A percentile compares a stretch with the other conserved stretches of the same genome.
phyloP scores from a whole-genome alignment of 441 rosid species.

The Isatis lusitanica region DNA sequence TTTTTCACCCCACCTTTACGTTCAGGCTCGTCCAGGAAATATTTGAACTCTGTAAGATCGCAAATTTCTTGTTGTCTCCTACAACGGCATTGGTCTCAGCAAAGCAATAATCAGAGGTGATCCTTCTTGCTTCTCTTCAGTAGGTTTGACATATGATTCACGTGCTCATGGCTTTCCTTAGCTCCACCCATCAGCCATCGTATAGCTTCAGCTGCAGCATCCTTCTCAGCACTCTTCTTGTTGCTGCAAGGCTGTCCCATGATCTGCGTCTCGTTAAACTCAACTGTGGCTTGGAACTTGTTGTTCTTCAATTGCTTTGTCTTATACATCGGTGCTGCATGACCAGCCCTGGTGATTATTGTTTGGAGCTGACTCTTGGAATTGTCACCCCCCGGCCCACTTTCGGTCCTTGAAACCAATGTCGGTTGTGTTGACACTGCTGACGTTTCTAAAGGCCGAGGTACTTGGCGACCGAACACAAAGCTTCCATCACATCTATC shows the following conservation, averaged over 20 bases:
- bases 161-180: slow-evolving; percentile 48
- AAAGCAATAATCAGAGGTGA: slow-evolving; percentile 41
- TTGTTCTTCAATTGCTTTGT: slow-evolving; percentile 72
- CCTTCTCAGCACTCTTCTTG: slow-evolving; percentile 95
- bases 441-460: slow-evolving; percentile 38
- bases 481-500: slow-evolving; percentile 76
- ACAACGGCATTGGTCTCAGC: slow-evolving; percentile 23
- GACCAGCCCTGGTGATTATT: slow-evolving; percentile 78
- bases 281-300: slow-evolving; percentile 71
- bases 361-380: slow-evolving; percentile 94
- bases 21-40: slow-evolving; percentile 1
- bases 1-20: slow-evolving; percentile 1
- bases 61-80: not conserved
- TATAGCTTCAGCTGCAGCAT: slow-evolving; percentile 93
- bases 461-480: slow-evolving; percentile 68
- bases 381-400: slow-evolving; percentile 94
- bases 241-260: slow-evolving; percentile 84
- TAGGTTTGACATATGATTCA: slow-evolving; percentile 67
- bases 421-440: slow-evolving; percentile 40
- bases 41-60: not conserved
- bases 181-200: slow-evolving; percentile 74
- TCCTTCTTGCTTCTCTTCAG: slow-evolving; percentile 82
- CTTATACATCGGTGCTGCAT: slow-evolving; percentile 68
- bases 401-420: slow-evolving; percentile 54
- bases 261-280: slow-evolving; percentile 69